phyloP scores from a whole-genome alignment of 768 basidiomycete genomes.

The Boletus subparvulus region DNA sequence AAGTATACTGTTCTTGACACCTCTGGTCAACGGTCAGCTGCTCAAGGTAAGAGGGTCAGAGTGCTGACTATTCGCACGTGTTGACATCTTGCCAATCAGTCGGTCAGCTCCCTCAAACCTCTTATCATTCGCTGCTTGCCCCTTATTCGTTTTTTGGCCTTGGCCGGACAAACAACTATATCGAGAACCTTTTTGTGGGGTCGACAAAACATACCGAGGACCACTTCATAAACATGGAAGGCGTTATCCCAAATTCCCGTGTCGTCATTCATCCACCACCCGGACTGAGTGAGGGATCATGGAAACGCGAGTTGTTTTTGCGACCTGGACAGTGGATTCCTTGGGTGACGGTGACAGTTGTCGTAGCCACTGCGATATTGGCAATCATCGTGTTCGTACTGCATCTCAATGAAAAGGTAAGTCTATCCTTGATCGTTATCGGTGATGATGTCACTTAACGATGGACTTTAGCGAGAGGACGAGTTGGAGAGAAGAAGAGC shows the following conservation, averaged over 20 bases:
- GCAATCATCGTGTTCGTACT: slow-evolving; percentile 82
- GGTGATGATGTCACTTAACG: slow-evolving; percentile 4
- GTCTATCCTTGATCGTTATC: slow-evolving; percentile 21
- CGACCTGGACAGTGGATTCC: slow-evolving; percentile 97
- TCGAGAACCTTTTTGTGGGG: slow-evolving; percentile 97
- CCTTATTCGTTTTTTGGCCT: slow-evolving; percentile 97
- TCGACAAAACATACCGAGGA: slow-evolving; percentile 70
- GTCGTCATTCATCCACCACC: slow-evolving; percentile 87
- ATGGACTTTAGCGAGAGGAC: slow-evolving; percentile 72
- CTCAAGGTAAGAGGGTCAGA: slow-evolving; percentile 60
- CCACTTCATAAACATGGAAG: slow-evolving; percentile 92
- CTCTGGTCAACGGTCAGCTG: slow-evolving; percentile 80
- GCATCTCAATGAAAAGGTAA: slow-evolving; percentile 90
- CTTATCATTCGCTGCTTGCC: slow-evolving; percentile 85
- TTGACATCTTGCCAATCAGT: slow-evolving; percentile 46
- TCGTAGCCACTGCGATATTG: slow-evolving; percentile 69
- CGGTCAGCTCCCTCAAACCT: slow-evolving; percentile 88
- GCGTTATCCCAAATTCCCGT: slow-evolving; percentile 96
- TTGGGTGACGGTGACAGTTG: slow-evolving; percentile 89
- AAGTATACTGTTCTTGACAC: slow-evolving; percentile 97
- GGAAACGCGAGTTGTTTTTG: slow-evolving; percentile 89
- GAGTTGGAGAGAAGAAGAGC: slow-evolving; percentile 84
- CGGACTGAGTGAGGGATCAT: slow-evolving; percentile 49
- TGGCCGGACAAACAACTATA: slow-evolving; percentile 98
- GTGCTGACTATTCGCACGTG: neutral